phyloP scores from a whole-genome alignment of 2,329 filamentous ascomycete species.

The Sporothrix pseudoabietina region DNA sequence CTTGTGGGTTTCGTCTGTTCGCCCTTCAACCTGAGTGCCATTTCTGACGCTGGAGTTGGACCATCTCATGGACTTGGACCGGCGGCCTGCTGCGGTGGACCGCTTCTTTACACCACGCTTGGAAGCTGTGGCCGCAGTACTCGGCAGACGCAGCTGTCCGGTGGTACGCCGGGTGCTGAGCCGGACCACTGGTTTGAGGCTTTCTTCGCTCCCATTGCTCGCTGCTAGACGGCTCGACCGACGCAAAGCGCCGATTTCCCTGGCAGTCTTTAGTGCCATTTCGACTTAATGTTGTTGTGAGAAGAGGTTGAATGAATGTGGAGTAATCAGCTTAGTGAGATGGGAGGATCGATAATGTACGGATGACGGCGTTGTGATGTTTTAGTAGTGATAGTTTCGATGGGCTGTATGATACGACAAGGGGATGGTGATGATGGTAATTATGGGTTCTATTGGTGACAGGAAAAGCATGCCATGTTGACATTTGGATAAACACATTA shows the following conservation, averaged over 20 bases:
- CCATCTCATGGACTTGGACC: background rate
- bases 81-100: background rate
- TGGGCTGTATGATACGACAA: background rate
- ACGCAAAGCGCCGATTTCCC: background rate
- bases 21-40: background rate
- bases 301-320: background rate
- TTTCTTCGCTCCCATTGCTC: background rate
- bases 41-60: background rate
- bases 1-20: background rate
- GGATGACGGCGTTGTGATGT: background rate
- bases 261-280: background rate
- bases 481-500: background rate
- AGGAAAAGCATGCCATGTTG: background rate
- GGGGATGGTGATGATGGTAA: background rate
- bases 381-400: background rate
- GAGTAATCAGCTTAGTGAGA: background rate
- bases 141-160: background rate
- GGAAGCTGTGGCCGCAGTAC: no score
- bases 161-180: conserved; percentile 3
- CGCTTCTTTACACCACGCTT: background rate
- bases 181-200: background rate
- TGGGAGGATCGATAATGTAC: background rate
- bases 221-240: background rate
- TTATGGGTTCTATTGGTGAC: background rate
- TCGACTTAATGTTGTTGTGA: no score